Base-by-base conservation (phyloP, 208 protist species). In the Crithidia mellificae region DNA sequence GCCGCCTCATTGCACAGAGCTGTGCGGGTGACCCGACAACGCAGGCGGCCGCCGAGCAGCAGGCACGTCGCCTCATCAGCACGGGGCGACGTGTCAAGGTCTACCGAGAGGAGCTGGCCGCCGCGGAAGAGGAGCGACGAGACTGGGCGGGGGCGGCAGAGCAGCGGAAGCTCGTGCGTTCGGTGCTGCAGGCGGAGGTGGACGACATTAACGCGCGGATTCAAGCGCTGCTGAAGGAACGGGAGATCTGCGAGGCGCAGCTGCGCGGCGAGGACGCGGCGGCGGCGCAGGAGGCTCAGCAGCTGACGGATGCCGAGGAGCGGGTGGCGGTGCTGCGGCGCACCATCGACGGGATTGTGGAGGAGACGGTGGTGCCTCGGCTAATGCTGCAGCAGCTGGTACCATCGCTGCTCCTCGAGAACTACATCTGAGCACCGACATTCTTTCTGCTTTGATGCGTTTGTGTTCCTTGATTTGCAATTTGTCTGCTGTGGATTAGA, bases 41-140 rank as follows among this genome's bases (percentile, higher is more conserved):
- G 36, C 49, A 46, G 55, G 90, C 91, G 17, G 69, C 81, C 17
- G 83, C 83, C 2, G 90, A 95, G 83, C 76, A 81, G 25, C 83
- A 95, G 47, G 86, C 90, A 0, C 80, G 90, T 4, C 82, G 87
- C 4, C 77, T 95, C 50, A 69, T 95, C 38, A 95, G 90, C 78
- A 91, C 85, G 20, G 83, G 63, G 41, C 84, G 87, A 5, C 84
- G 90, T 22, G 65, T 92, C 20, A 80, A 82, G 54, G 90, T 95
- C 2, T 95, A 95, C 59, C 79, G 87, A 9, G 86, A 87, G 27
- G 90, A 95, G 72, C 72, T 95, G 29, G 70, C 78, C 19, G 84
- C 83, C 22, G 90, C 90, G 8, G 57, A 81, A 32, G 90, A 86
- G 58, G 90, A 95, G 74, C 68, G 68, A 11, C 61, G 52, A 0